Evolutionary conservation across 345 rosid species (phyloP).

Genomic region (Euphorbia lathyris): DNA sequence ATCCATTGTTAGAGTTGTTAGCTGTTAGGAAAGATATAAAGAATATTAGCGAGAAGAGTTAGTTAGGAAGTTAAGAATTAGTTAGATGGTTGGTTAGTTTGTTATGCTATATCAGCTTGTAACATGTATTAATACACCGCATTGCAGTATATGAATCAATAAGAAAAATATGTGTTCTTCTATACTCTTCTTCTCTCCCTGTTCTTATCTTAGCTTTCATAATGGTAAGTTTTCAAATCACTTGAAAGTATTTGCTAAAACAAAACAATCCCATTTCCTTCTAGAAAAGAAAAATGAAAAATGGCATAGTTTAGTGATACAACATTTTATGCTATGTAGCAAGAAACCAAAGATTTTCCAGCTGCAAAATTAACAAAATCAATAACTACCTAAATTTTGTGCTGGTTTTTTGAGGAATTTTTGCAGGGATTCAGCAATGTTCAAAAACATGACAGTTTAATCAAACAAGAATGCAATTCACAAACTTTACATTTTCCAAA

Average conservation of each 20-base stretch:
- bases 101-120: too few relatives aligned
- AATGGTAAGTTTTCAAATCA: too few relatives aligned
- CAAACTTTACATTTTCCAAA: background rate
- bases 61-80: too few relatives aligned
- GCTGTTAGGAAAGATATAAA: too few relatives aligned
- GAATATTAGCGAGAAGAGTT: too few relatives aligned
- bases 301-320: background rate
- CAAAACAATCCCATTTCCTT: background rate
- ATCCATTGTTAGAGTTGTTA: too few relatives aligned
- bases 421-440: background rate
- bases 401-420: background rate
- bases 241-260: background rate
- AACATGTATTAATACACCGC: too few relatives aligned
- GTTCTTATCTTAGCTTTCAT: too few relatives aligned
- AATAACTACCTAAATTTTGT: background rate
- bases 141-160: too few relatives aligned
- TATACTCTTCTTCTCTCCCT: too few relatives aligned
- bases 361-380: background rate
- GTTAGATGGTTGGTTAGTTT: too few relatives aligned
- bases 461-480: background rate
- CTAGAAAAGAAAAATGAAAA: background rate
- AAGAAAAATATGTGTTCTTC: too few relatives aligned
- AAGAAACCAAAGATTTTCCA: background rate
- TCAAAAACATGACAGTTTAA: conserved; percentile 2
- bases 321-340: background rate